Evolutionary conservation across 2,329 filamentous ascomycete genomes (phyloP), one percentile per base, ranked within the genome.

Genomic region (Pseudogymnoascus sp.): DNA sequence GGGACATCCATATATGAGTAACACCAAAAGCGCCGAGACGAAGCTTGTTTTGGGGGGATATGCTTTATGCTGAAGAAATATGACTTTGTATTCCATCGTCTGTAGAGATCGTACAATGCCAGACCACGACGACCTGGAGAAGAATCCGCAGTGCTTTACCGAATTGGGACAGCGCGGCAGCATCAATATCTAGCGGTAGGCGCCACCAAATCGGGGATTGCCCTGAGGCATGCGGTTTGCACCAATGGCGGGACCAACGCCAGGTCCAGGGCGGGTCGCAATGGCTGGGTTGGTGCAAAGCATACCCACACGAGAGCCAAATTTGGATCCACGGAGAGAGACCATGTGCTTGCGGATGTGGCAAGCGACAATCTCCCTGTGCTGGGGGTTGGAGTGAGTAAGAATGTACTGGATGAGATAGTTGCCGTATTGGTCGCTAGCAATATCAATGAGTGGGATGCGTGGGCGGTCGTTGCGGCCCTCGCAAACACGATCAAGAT

Each of bases 261-360:
- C 89, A 67, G 92, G 91, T 42, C 92, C 93, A 64, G 93, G 92
- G 61, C 92, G 90, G 69, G 92, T 97, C 60, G 89, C 84, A 68
- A 92, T 86, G 58, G 90, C 91, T 37, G 92, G 93, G 75, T 97
- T 97, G 77, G 91, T 96, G 79, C 95, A 99, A 61, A 99, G 88
- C 93, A 99, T 97, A 33, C 94, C 94, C 65, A 99, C 94, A 63
- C 94, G 90, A 64, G 94, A 99, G 64, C 94, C 94, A 74, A 97
- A 99, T 76, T 99, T 99, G 72, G 94, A 97, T 62, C 94, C 94
- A 64, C 94, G 90, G 58, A 99, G 88, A 62, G 94, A 99, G 7
- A 99, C 94, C 94, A 99, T 99, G 76, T 99, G 94, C 83, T 97
- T 97, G 69, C 91, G 89, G 70, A 99, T 96, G 72, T 99, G 94